Evolutionary conservation across 108 stramenopile species (phyloP), one percentile per base, ranked within the genome.

Genomic region (Fragilaria crotonensis): DNA sequence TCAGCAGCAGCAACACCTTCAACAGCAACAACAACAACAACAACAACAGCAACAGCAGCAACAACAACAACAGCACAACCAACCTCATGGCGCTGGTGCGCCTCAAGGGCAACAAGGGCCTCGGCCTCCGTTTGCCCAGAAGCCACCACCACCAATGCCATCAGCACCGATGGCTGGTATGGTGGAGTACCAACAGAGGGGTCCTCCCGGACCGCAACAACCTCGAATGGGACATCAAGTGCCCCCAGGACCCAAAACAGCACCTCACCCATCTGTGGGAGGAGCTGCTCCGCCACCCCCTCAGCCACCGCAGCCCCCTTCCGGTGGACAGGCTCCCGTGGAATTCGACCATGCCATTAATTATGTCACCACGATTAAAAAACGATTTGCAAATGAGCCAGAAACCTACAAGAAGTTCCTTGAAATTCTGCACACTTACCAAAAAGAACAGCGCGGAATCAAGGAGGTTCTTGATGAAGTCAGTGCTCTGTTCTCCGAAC

Each of bases 321-420:
- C 49, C 21, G 23, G 18, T 20, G 57, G 2, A 59, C 14, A 73
- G 45, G 71, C 66, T 41, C 96, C 91, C 19, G 77, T 95, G 22
- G 98, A 99, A 61, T 99, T 99, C 64, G 96, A 97, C 61, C 97
- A 98, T 63, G 99, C 99, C 46, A 99, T 98, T 33, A 90, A 89
- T 67, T 99, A 99, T 64, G 99, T 98, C 21, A 98, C 94, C 4
- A 95, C 86, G 25, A 97, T 96, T 70, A 96, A 95, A 68, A 90
- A 93, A 49, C 81, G 97, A 20, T 99, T 99, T 60, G 77, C 92
- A 0, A 73, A 78, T 59, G 90, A 98, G 48, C 95, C 97, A 5
- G 93, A 93, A 50, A 94, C 88, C 1, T 96, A 96, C 70, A 93
- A 96, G 62, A 80, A 95, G 57, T 99, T 99, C 71, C 83, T 99